A percentile compares a stretch with the other conserved stretches of the same genome.
These are phyloP conservation scores for Aspergillus brasiliensis DNA, from an alignment of 2,329 filamentous ascomycete species.

Conservation along the genomic window DNA sequence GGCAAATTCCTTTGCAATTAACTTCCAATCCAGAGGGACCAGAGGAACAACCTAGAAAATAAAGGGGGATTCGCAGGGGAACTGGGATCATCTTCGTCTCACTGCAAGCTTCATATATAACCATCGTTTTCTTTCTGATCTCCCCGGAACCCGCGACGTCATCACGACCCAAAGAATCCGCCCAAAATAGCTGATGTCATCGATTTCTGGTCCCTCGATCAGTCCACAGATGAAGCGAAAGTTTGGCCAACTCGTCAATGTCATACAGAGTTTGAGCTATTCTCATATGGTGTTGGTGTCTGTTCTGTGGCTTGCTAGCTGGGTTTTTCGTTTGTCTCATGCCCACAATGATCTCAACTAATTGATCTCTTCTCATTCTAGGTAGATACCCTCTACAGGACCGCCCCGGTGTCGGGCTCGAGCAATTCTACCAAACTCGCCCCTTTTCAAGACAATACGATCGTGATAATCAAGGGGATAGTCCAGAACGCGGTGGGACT, in stretches of 20 bases:
- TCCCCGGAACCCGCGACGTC: conserved; percentile 19
- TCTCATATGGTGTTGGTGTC: not conserved
- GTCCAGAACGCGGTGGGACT: conserved; percentile 3
- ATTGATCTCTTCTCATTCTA: not conserved
- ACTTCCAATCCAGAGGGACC: conserved; percentile 8
- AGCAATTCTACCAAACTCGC: not conserved
- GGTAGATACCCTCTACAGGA: not conserved
- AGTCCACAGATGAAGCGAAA: not conserved
- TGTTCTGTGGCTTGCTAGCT: not conserved
- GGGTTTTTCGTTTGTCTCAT: not conserved
- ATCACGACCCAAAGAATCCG: conserved; percentile 12
- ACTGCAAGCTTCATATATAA: conserved; percentile 1
- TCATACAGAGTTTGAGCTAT: conserved; percentile 7
- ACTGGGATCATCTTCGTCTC: not conserved
- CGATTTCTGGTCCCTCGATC: conserved; percentile 4
- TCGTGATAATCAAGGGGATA: not conserved
- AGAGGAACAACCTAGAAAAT: not conserved
- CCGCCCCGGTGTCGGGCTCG: not conserved
- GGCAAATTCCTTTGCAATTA: conserved; percentile 4
- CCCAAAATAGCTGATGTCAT: conserved; percentile 22
- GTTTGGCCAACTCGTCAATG: not conserved
- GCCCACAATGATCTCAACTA: not conserved
- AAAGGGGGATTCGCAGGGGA: not conserved
- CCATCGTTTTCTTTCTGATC: not conserved
- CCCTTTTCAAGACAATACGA: not conserved